These are phyloP conservation scores for Leptographium lundbergii DNA, from an alignment of 2,329 filamentous ascomycete species.

Conservation along the genomic window DNA sequence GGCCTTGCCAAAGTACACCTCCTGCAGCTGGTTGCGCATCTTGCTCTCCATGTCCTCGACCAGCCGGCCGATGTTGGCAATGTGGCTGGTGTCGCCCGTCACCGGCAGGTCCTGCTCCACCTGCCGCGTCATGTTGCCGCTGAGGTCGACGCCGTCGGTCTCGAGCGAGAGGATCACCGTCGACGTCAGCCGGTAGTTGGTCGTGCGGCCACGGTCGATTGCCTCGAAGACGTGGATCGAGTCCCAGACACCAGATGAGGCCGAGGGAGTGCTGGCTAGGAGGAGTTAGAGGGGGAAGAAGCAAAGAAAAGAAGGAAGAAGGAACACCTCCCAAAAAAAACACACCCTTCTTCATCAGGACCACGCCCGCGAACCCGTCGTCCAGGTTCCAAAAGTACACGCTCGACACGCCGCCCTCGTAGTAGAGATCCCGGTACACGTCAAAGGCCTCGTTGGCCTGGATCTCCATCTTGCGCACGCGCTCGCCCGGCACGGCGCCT, in stretches of 20 bases:
- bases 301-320: not conserved
- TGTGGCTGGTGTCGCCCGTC: constrained; percentile 72
- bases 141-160: constrained; percentile 73
- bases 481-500: constrained; percentile 77
- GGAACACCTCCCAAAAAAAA: not conserved
- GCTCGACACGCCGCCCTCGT: constrained; percentile 88
- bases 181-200: constrained; percentile 95
- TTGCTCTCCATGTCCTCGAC: constrained; percentile 99
- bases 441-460: constrained; percentile 94
- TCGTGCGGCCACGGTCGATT: constrained; percentile 78
- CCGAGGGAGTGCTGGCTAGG: constrained; percentile 37
- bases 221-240: constrained; percentile 98
- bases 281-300: constrained; percentile 36
- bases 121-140: constrained; percentile 96
- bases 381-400: constrained; percentile 99
- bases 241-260: constrained; percentile 79
- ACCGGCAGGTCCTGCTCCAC: constrained; percentile 84
- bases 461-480: constrained; percentile 87
- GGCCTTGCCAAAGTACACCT: constrained; percentile 98
- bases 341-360: constrained; percentile 71
- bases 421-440: constrained; percentile 91
- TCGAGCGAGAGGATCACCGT: constrained; percentile 89
- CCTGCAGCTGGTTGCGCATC: constrained; percentile 95
- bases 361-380: constrained; percentile 92
- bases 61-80: constrained; percentile 84